phyloP scores from a whole-genome alignment of 139 green algal species.

The Picochlorum sp. region DNA sequence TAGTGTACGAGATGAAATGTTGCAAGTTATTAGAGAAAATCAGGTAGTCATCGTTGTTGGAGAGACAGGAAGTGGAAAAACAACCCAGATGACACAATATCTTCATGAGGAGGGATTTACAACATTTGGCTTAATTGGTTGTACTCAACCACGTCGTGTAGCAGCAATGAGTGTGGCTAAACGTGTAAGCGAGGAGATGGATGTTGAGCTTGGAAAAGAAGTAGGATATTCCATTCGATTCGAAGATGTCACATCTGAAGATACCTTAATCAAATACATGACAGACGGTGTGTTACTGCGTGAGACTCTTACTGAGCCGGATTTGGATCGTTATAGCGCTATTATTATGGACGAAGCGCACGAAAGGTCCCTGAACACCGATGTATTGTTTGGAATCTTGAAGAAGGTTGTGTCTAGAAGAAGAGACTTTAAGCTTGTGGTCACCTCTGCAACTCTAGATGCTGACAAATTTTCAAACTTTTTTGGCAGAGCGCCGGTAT shows the following conservation, averaged over 20 bases:
- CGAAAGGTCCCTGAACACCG: slow-evolving; percentile 81
- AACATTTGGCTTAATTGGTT: slow-evolving; percentile 75
- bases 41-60: slow-evolving; percentile 92
- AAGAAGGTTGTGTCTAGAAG: slow-evolving; percentile 56
- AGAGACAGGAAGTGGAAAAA: slow-evolving; percentile 96
- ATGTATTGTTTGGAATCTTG: slow-evolving; percentile 96
- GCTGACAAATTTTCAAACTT: slow-evolving; percentile 77
- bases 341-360: slow-evolving; percentile 90
- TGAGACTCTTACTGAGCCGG: slow-evolving; percentile 77
- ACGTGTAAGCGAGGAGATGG: slow-evolving; percentile 64
- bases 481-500: slow-evolving; percentile 81
- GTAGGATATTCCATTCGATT: slow-evolving; percentile 97
- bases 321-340: slow-evolving; percentile 60
- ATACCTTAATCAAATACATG: slow-evolving; percentile 90
- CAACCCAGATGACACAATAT: slow-evolving; percentile 95
- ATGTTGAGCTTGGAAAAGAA: slow-evolving; percentile 27
- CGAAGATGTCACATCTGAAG: slow-evolving; percentile 82
- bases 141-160: slow-evolving; percentile 92
- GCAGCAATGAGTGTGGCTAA: slow-evolving; percentile 96
- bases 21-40: slow-evolving; percentile 44
- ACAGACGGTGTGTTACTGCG: slow-evolving; percentile 90
- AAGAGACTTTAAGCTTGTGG: slow-evolving; percentile 92
- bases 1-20: slow-evolving; percentile 67
- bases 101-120: slow-evolving; percentile 87
- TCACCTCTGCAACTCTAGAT: slow-evolving; percentile 93